phyloP scores from a whole-genome alignment of 805 yeast genomes.

The Myxozyma neotropica region DNA sequence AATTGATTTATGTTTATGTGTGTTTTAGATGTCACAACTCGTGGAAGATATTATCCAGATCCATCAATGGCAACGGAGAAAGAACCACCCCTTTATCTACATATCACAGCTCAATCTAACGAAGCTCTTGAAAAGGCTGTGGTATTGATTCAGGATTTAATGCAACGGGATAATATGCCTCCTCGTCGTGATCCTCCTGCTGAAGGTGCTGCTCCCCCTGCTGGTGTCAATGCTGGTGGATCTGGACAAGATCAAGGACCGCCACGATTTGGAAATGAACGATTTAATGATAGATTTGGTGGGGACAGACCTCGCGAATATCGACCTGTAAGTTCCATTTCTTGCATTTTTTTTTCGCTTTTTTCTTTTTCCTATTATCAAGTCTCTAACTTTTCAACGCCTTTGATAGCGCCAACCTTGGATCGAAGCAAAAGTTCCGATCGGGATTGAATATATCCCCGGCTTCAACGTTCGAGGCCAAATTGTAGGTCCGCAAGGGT shows the following conservation, averaged over 20 bases:
- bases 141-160: conserved; percentile 61
- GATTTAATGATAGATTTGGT: background rate
- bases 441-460: conserved; percentile 34
- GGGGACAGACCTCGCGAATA: conserved; percentile 8
- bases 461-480: conserved; percentile 41
- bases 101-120: conserved; percentile 64
- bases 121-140: conserved; percentile 58
- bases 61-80: conserved; percentile 39
- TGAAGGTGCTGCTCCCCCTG: background rate
- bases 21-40: conserved; percentile 38
- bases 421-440: conserved; percentile 37
- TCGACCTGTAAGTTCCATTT: conserved; percentile 10
- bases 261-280: background rate
- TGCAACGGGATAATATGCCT: conserved; percentile 36
- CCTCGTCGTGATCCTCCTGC: conserved; percentile 8
- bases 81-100: conserved; percentile 42
- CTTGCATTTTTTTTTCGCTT: background rate
- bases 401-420: conserved; percentile 17
- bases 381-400: background rate
- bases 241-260: too few species aligned
- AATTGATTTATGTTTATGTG: background rate
- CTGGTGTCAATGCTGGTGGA: background rate
- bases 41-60: conserved; percentile 45
- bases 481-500: conserved; percentile 44
- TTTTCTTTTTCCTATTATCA: too few species aligned